A percentile compares a stretch with the other conserved stretches of the same genome.
Conservation (phyloP, 2,329 filamentous ascomycete species). For the Penicillium psychrosexuale region DNA sequence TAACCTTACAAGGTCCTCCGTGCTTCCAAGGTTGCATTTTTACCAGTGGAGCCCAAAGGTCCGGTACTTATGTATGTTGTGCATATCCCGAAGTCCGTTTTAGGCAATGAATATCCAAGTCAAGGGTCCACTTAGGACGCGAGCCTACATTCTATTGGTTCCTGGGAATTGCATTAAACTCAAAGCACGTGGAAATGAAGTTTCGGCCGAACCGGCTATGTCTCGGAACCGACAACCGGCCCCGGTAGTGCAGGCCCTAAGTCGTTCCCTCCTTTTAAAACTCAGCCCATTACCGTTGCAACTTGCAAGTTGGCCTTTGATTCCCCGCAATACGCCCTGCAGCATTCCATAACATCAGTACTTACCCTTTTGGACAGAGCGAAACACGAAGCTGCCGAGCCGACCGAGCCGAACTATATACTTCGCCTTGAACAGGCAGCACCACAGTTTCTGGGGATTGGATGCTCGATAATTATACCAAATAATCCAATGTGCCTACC, state of each 20-base stretch:
- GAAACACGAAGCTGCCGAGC: neutral
- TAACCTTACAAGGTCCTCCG: no score
- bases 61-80: no score
- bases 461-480: slow-evolving; percentile 20
- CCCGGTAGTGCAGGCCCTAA: neutral
- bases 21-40: no score
- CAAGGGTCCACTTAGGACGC: no score
- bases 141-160: no score
- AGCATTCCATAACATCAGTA: neutral
- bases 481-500: slow-evolving; percentile 14
- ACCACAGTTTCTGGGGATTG: slow-evolving; percentile 21
- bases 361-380: neutral
- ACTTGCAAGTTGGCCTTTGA: neutral
- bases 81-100: no score
- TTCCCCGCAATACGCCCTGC: neutral
- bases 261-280: neutral
- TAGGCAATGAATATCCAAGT: no score
- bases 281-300: neutral
- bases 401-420: slow-evolving; percentile 10
- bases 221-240: neutral
- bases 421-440: slow-evolving; percentile 6
- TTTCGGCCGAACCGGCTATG: neutral
- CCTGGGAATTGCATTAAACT: no score
- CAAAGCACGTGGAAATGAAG: no score
- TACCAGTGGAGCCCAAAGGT: no score